Conservation (phyloP, 306 rosid species). For the Dalbergia cultrata region DNA sequence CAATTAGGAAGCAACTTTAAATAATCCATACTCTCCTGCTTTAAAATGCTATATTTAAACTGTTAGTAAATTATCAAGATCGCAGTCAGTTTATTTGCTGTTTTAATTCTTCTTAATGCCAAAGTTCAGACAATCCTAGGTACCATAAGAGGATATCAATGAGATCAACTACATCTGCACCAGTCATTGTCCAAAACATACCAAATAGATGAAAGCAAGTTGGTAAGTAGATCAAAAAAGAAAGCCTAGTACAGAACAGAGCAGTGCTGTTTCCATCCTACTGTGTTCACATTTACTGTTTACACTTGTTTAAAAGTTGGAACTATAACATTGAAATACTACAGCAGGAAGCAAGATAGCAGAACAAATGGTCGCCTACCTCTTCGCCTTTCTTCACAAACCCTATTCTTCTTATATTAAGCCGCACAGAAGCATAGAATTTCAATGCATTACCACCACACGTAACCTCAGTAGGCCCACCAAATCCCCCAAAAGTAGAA, state of each 20-base stretch:
- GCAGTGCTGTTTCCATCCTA: slow-evolving; percentile 25
- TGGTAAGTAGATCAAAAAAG: slow-evolving; percentile 18
- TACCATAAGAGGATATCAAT: slow-evolving; percentile 1
- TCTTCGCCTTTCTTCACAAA: slow-evolving; percentile 87
- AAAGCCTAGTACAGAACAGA: slow-evolving; percentile 23
- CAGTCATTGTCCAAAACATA: slow-evolving; percentile 23
- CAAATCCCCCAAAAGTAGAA: slow-evolving; percentile 91
- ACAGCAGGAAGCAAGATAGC: slow-evolving; percentile 5
- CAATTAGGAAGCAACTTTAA: background rate
- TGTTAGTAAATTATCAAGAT: background rate
- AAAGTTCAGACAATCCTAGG: background rate
- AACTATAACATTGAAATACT: slow-evolving; percentile 20
- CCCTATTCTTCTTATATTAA: slow-evolving; percentile 75
- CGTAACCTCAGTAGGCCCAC: slow-evolving; percentile 86
- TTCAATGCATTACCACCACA: slow-evolving; percentile 96
- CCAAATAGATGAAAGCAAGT: slow-evolving; percentile 8
- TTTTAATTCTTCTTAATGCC: background rate
- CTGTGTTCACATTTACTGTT: background rate
- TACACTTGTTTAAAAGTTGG: slow-evolving; percentile 1
- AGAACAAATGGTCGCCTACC: slow-evolving; percentile 57
- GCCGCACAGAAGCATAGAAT: slow-evolving; percentile 92
- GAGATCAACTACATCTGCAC: slow-evolving; percentile 23
- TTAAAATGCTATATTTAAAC: slow-evolving; percentile 2
- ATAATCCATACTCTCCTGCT: background rate
- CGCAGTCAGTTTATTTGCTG: background rate